Evolutionary conservation across 2,329 filamentous ascomycete genomes (phyloP), one percentile per base, ranked within the genome.

Genomic region (Sphaerulina vaccinii): DNA sequence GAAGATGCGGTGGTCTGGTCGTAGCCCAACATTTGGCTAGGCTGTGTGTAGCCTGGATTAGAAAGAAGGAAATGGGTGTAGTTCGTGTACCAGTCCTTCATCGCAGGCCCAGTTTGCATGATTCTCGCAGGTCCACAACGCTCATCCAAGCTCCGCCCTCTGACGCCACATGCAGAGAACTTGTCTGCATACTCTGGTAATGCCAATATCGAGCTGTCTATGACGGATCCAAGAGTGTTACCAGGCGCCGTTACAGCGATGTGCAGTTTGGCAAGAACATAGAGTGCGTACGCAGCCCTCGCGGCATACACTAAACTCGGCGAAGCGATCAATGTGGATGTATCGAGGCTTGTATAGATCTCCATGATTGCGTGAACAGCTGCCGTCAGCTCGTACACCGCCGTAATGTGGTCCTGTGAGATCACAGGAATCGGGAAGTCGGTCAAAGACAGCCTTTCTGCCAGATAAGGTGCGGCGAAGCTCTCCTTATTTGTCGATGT

Each of bases 401-500:
- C 57, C 16, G 58, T 55, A 29, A 64, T 55, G 27, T 66, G 63
- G 5, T 62, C 58, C 36, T 58, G 46, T 3, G 52, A 59, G 4
- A 65, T 51, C 2, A 43, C 16, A 3, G 65, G 64, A 22, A 52
- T 42, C 7, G 64, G 63, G 29, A 65, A 61, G 40, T 67, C 65
- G 3, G 58, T 59, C 22, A 61, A 48, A 9, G 62, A 59, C 7
- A 68, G 52, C 5, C 56, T 62, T 22, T 65, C 62, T 2, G 63
- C 52, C 11, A 67, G 24, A 46, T 59, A 67, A 8, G 65, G 65
- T 11, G 64, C 65, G 3, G 64, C 53, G 39, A 67, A 68, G 13
- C 54, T 60, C 2, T 53, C 41, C 41, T 63, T 63, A 46, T 68
- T 68, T 0, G 63, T 65, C 9, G 54, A 6, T 3, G 65, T 68